phyloP scores from a whole-genome alignment of 495 filamentous ascomycete species.

The Neohortaea acidophila region DNA sequence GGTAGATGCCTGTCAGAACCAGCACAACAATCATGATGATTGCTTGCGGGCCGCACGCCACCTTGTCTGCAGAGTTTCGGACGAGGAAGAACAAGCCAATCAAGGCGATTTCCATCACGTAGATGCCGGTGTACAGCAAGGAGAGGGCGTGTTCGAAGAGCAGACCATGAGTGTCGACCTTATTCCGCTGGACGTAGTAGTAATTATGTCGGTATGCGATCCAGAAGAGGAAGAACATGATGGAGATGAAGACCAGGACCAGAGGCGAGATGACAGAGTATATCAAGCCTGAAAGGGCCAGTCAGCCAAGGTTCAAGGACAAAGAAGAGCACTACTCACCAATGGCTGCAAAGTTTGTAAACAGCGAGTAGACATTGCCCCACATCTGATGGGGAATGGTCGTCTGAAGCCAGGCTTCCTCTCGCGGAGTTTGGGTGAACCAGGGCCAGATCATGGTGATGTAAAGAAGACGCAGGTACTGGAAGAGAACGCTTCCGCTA shows the following conservation, averaged over 20 bases:
- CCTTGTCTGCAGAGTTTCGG: neutral
- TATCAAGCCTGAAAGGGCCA: slow-evolving; percentile 9
- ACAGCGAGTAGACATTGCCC: slow-evolving; percentile 8
- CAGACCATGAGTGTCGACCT: slow-evolving; percentile 8
- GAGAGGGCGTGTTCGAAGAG: slow-evolving; percentile 6
- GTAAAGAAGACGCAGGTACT: slow-evolving; percentile 10
- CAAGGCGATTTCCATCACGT: slow-evolving; percentile 7
- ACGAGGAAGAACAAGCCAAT: slow-evolving; percentile 13
- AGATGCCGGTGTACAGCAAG: slow-evolving; percentile 4
- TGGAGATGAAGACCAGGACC: slow-evolving; percentile 7
- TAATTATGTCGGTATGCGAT: slow-evolving; percentile 9
- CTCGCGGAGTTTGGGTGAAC: slow-evolving; percentile 5
- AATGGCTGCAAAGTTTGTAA: slow-evolving; percentile 7
- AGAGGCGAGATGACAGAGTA: slow-evolving; percentile 11
- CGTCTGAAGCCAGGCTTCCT: slow-evolving; percentile 9
- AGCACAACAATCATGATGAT: slow-evolving; percentile 8
- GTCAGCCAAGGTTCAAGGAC: too few species aligned
- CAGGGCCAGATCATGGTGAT: slow-evolving; percentile 10
- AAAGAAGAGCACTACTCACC: slow-evolving; percentile 4
- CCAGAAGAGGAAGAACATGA: slow-evolving; percentile 4
- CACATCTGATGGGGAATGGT: slow-evolving; percentile 12
- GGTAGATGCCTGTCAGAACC: slow-evolving; percentile 3
- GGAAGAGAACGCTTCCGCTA: slow-evolving; percentile 4
- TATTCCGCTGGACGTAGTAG: slow-evolving; percentile 9
- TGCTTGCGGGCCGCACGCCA: slow-evolving; percentile 1